Evolutionary conservation across 2,329 filamentous ascomycete genomes (phyloP).

Genomic region (Fusarium sulawesiense): DNA sequence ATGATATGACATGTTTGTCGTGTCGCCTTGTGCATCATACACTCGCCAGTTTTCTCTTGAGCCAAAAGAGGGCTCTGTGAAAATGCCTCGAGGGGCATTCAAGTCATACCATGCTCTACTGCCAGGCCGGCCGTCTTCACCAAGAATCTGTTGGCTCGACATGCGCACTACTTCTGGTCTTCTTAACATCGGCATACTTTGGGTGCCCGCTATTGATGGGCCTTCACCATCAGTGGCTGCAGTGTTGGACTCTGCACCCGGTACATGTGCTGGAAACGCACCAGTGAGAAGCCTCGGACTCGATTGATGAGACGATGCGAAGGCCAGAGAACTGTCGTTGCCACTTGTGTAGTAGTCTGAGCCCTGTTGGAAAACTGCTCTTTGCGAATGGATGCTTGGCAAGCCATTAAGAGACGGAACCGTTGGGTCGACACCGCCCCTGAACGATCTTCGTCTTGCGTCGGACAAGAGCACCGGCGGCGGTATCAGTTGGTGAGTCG

Average conservation of each 20-base stretch:
- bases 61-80: conserved; percentile 50
- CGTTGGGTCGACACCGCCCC: conserved; percentile 45
- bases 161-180: conserved; percentile 43
- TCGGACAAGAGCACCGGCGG: conserved; percentile 46
- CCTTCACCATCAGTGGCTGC: not conserved
- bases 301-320: conserved; percentile 47
- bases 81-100: conserved; percentile 41
- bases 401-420: conserved; percentile 47
- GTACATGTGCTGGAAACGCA: conserved; percentile 21
- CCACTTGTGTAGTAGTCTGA: conserved; percentile 46
- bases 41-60: conserved; percentile 54
- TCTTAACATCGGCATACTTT: conserved; percentile 41
- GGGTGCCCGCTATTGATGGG: conserved; percentile 35
- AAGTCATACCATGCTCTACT: conserved; percentile 45
- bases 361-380: conserved; percentile 35
- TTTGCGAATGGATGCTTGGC: conserved; percentile 38
- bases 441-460: conserved; percentile 43
- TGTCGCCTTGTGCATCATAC: conserved; percentile 43
- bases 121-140: conserved; percentile 12
- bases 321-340: conserved; percentile 51
- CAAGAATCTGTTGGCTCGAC: conserved; percentile 39
- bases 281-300: conserved; percentile 41
- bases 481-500: conserved; percentile 49
- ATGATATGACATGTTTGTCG: conserved; percentile 49
- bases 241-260: not conserved